Conservation (phyloP, 495 filamentous ascomycete genomes). For the Arthonia radiata region DNA sequence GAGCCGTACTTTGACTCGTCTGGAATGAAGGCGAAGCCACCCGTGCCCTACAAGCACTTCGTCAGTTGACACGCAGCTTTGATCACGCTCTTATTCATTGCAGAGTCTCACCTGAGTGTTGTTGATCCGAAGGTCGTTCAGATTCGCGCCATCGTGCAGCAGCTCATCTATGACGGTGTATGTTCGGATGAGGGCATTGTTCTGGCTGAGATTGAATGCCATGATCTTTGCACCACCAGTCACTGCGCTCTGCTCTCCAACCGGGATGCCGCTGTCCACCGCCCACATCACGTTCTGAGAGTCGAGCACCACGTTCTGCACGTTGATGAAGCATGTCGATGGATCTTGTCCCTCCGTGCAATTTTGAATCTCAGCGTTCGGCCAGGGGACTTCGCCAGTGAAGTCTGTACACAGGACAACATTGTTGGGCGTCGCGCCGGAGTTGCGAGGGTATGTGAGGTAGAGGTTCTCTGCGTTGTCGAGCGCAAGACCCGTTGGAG, state of each 20-base stretch:
- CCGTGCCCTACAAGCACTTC: too few relatives aligned
- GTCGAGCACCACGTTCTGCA: constrained; percentile 12
- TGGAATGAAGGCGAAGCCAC: constrained; percentile 10
- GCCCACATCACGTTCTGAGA: constrained; percentile 8
- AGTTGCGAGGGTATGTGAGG: constrained; percentile 10
- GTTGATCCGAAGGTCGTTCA: constrained; percentile 11
- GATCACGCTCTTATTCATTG: too few relatives aligned
- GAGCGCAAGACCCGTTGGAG: constrained; percentile 10
- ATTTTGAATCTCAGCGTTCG: constrained; percentile 10
- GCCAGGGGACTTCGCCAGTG: constrained; percentile 9
- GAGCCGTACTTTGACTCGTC: constrained; percentile 8
- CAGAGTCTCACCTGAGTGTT: too few relatives aligned
- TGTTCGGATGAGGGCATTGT: constrained; percentile 6
- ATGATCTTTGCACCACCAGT: constrained; percentile 9
- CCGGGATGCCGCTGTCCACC: constrained; percentile 9
- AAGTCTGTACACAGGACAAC: constrained; percentile 7
- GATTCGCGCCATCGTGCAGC: constrained; percentile 6
- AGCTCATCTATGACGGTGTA: constrained; percentile 6
- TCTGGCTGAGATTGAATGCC: constrained; percentile 8
- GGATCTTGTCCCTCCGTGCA: constrained; percentile 9
- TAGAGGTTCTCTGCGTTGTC: constrained; percentile 7
- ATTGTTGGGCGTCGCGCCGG: constrained; percentile 8
- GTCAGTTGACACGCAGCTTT: too few relatives aligned
- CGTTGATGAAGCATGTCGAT: constrained; percentile 11
- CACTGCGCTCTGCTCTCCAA: constrained; percentile 2